Conservation (phyloP, 2,329 filamentous ascomycete species). For the Pseudogymnoascus sp. region DNA sequence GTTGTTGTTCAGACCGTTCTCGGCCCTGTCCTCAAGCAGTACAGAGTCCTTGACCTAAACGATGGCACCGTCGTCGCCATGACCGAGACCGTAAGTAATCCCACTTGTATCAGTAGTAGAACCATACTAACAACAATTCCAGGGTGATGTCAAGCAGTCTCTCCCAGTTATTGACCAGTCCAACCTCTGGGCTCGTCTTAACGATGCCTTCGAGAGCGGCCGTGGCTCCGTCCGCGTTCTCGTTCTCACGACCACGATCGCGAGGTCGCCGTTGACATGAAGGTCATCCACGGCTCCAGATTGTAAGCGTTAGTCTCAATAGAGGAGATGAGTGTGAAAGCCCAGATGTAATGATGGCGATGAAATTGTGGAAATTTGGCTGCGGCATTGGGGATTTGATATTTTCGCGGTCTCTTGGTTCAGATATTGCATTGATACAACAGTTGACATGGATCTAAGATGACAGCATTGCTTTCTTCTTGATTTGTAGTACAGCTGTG, state of each 20-base stretch:
- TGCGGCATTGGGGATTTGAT: conserved; percentile 5
- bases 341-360: conserved; percentile 5
- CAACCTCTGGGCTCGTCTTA: conserved; percentile 74
- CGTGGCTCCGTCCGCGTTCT: conserved; percentile 91
- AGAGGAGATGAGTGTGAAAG: conserved; percentile 11
- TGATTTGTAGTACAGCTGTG: conserved; percentile 7
- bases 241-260: conserved; percentile 86
- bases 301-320: conserved; percentile 41
- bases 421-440: conserved; percentile 4
- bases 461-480: conserved; percentile 6
- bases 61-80: conserved; percentile 86
- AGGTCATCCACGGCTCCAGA: conserved; percentile 81
- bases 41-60: conserved; percentile 96
- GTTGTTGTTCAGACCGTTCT: conserved; percentile 99
- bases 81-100: conserved; percentile 66
- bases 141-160: conserved; percentile 91
- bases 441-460: conserved; percentile 6
- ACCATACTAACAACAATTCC: neutral
- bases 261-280: conserved; percentile 97
- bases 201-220: conserved; percentile 80
- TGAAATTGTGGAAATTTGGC: conserved; percentile 10
- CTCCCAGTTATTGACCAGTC: conserved; percentile 94
- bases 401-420: conserved; percentile 9
- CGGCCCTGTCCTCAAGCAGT: conserved; percentile 99
- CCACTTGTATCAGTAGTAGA: neutral